Evolutionary conservation across 768 basidiomycete genomes (phyloP), one percentile per base, ranked within the genome.

Genomic region (Mycena metata): DNA sequence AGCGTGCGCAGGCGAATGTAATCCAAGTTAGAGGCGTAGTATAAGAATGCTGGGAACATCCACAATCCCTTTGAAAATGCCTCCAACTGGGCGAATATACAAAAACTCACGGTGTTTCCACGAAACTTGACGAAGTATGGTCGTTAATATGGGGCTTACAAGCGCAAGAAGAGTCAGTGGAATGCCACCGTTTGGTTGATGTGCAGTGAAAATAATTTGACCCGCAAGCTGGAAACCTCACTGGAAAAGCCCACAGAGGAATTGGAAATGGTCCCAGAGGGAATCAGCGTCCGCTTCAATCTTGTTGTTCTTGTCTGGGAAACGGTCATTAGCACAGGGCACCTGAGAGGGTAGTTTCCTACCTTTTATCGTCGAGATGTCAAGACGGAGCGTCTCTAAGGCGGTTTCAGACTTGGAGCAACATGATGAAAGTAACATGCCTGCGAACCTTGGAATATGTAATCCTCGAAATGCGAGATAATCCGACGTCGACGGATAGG

Each of bases 321-420:
- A 6, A 12, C 5, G 42, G 16, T 42, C 16, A 3, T 15, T 15
- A 6, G 13, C 3, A 9, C 23, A 23, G 47, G 3, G 4, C 5
- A 24, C 9, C 12, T 1, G 12, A 24, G 23, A 49, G 24, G 21
- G 2, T 9, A 49, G 6, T 24, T 10, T 24, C 19, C 16, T 39
- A 63, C 67, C 67, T 11, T 30, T 39, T 12, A 45, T 43, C 8
- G 67, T 69, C 4, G 60, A 55, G 2, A 69, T 3, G 41, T 69
- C 67, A 12, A 69, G 49, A 5, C 55, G 55, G 3, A 69, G 47
- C 10, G n/a, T 52, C n/a, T 21, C 66, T 67, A 15, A 33, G 7
- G 3, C 9, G 9, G 9, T 21, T 11, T 52, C 19, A 57, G 39
- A 17, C 30, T 17, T n/a, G 19, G 15, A 15, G 17, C 6, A 17